Evolutionary conservation across 768 basidiomycete species (phyloP), one percentile per base, ranked within the genome.

Genomic region (Pleurotus salmoneostramineus): DNA sequence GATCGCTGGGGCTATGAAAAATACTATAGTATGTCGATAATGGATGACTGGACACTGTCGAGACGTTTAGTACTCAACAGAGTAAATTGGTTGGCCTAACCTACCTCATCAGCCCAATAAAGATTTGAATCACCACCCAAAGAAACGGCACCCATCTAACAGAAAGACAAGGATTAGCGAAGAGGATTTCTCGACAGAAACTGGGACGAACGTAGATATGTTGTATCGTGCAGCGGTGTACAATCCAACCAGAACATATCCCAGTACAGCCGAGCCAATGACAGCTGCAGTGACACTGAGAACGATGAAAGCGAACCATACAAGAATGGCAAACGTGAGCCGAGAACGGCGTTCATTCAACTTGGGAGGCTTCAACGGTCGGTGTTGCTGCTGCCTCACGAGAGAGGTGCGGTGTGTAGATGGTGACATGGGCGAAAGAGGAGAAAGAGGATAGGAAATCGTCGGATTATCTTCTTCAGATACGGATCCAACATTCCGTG

Each of bases 121-220:
- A 64, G 36, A 74, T 73, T 58, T 77, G 75, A 50, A 78, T 71
- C 8, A 77, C 59, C 5, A 77, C 79, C 49, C 79, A 64, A 34
- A 79, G 58, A 57, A 79, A 77, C 1, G 79, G 79, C 50, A 79
- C 74, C 79, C 78, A 80, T 35, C 77, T 79, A 60, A 33, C 36
- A 31, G 27, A 17, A 17, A 35, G 12, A 15, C 17, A 4, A 10
- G 43, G 12, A 31, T 35, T 27, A 27, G 33, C 44, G 31, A 6
- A 36, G 35, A 62, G 21, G 35, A 4, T 54, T 45, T 4, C 6
- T 5, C 44, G 44, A 17, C 17, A 21, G 48, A 57, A 44, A 8
- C 8, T 21, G 56, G n/a, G 17, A 67, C 77, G 42, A 63, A 81
- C 76, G 81, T 81, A 17, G 80, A 82, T 77, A 83, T 79, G 55